Base-by-base conservation (phyloP, 2,329 filamentous ascomycete species). In the Venturia carpophila region DNA sequence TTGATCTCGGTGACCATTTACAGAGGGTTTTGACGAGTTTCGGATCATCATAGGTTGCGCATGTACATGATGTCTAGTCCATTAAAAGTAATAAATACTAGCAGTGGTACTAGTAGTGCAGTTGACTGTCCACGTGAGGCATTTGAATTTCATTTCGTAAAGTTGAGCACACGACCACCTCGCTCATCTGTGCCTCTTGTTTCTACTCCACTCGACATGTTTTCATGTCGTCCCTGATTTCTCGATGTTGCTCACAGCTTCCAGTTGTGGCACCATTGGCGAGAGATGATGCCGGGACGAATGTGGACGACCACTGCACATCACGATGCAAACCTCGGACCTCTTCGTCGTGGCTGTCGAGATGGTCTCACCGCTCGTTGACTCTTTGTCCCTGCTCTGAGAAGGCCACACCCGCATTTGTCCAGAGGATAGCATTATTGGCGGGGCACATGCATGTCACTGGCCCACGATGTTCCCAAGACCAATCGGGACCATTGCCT, bases 31-130 rank as follows among this genome's bases (percentile, higher is more conserved):
- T 58, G 52, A 34, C 27, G 52, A 39, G 9, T 5, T 58, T 58
- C 5, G 17, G 30, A 58, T 37, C 27, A 37, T 37, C 52, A n/a
- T 37, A 21, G 27, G 19, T 4, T 58, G 7, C 17, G 1, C n/a
- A 9, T 58, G 52, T 58, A 58, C 30, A 58, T 58, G 37, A 58
- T 37, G 17, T 58, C 30, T 58, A 58, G 52, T 58, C 52, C 37
- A 11, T 37, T 34, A 58, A 11, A n/a, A n/a, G 52, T 37, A 58
- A 37, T 34, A 19, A 47, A 5, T n/a, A n/a, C 52, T 58, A 37
- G 52, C 52, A n/a, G 19, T 58, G 27, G 19, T 58, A 37, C 4
- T 58, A 27, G 19, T 58, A 37, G 15, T 58, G 52, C 52, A 37
- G 19, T 58, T 7, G 15, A 17, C 13, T 30, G 30, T 58, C 27